phyloP scores from a whole-genome alignment of 2,329 filamentous ascomycete genomes.

The Kalaharituber pfeilii region DNA sequence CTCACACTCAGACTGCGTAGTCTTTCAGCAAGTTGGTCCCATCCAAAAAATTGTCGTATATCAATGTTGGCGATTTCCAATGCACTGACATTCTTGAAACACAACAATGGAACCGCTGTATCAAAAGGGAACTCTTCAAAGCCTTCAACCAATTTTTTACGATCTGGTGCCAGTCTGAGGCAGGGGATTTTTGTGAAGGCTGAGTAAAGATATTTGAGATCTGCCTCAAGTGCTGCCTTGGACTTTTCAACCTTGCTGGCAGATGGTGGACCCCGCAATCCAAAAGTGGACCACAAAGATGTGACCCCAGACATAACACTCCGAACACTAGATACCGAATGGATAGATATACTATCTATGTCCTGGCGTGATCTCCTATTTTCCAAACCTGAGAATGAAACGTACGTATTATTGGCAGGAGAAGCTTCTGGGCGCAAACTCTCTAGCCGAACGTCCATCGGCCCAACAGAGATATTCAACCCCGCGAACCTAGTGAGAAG shows the following conservation, averaged over 20 bases:
- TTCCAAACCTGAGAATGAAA: constrained; percentile 4
- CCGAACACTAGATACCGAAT: constrained; percentile 87
- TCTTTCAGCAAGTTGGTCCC: constrained; percentile 86
- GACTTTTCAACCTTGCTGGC: constrained; percentile 74
- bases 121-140: constrained; percentile 98
- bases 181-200: constrained; percentile 97
- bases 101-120: constrained; percentile 85
- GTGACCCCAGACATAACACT: constrained; percentile 98
- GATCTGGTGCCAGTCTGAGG: constrained; percentile 76
- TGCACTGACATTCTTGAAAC: constrained; percentile 90
- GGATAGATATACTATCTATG: constrained; percentile 74
- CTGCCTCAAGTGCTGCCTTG: constrained; percentile 66
- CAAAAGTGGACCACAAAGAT: constrained; percentile 74
- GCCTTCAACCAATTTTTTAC: constrained; percentile 71
- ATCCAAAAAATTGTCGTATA: constrained; percentile 91
- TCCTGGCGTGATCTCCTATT: constrained; percentile 36
- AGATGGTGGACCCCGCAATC: constrained; percentile 61
- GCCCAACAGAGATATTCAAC: constrained; percentile 71
- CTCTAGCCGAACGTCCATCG: constrained; percentile 90
- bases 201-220: constrained; percentile 91
- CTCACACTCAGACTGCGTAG: constrained; percentile 77
- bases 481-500: constrained; percentile 91
- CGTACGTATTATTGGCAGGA: constrained; percentile 55
- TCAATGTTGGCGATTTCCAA: constrained; percentile 91
- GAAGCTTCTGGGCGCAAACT: constrained; percentile 79